These are phyloP conservation scores for Xylaria sp. DNA, from an alignment of 2,329 filamentous ascomycete genomes.

Conservation along the genomic window DNA sequence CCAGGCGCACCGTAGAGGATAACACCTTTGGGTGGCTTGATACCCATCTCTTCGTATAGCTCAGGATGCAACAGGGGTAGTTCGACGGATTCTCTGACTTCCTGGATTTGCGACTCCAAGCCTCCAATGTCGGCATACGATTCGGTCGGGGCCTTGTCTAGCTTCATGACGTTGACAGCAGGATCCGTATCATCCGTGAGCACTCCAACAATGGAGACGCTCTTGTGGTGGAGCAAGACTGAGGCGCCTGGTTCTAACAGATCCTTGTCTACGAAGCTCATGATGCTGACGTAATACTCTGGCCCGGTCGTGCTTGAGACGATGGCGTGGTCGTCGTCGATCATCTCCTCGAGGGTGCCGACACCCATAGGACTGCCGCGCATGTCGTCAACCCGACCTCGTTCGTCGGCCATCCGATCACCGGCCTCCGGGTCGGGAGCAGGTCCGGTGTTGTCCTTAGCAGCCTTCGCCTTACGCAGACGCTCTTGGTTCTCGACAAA, in stretches of 20 bases:
- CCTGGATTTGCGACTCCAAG: constrained; percentile 93
- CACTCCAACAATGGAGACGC: constrained; percentile 96
- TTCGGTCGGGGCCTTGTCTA: constrained; percentile 98
- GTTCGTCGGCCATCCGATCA: constrained; percentile 93
- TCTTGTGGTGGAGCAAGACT: constrained; percentile 96
- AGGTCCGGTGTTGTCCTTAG: constrained; percentile 73
- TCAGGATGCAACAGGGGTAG: constrained; percentile 94
- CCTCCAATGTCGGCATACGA: constrained; percentile 99
- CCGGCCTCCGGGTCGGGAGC: constrained; percentile 76
- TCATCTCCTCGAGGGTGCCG: constrained; percentile 96
- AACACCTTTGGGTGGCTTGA: constrained; percentile 99
- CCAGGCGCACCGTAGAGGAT: constrained; percentile 97
- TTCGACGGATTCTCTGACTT: constrained; percentile 97
- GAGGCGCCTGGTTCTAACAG: constrained; percentile 95
- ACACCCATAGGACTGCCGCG: constrained; percentile 98
- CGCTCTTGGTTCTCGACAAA: constrained; percentile 99
- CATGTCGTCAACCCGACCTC: constrained; percentile 97
- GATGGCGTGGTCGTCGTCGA: constrained; percentile 98
- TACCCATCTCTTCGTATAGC: constrained; percentile 99
- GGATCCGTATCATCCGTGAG: constrained; percentile 96
- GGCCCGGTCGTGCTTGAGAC: constrained; percentile 97
- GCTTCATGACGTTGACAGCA: constrained; percentile 97
- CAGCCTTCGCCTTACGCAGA: constrained; percentile 88
- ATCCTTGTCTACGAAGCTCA: constrained; percentile 99
- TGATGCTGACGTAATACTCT: constrained; percentile 99